Evolutionary conservation across 306 rosid genomes (phyloP).

Genomic region (Cicer cuneatum): DNA sequence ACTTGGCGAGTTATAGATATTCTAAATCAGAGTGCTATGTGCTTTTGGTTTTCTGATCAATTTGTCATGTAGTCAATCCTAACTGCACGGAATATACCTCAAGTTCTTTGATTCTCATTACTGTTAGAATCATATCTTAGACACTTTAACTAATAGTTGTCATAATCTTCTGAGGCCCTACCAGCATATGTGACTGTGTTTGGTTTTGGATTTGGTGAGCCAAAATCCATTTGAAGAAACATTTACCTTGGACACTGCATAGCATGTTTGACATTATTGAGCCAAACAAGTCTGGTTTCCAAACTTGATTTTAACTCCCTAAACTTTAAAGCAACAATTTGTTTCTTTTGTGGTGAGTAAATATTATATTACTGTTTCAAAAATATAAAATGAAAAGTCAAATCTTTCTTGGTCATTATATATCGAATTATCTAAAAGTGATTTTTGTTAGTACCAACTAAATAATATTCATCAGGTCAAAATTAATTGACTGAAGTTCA

Average conservation of each 20-base stretch:
- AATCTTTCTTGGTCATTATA: background rate
- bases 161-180: constrained; percentile 45
- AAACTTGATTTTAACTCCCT: constrained; percentile 18
- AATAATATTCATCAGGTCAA: background rate
- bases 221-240: background rate
- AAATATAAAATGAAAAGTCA: background rate
- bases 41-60: constrained; percentile 37
- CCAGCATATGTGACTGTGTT: constrained; percentile 37
- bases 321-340: background rate
- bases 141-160: constrained; percentile 38
- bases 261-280: constrained; percentile 19
- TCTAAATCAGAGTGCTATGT: constrained; percentile 40
- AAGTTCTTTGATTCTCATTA: constrained; percentile 41
- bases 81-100: constrained; percentile 36
- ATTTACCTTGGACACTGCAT: constrained; percentile 19
- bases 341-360: background rate
- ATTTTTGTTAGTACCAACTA: background rate
- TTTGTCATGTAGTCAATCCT: constrained; percentile 41
- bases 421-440: background rate
- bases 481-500: background rate
- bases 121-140: constrained; percentile 19
- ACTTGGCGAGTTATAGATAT: constrained; percentile 15
- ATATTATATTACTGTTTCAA: background rate
- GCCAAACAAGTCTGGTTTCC: background rate
- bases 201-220: background rate